phyloP scores from a whole-genome alignment of 1,139 yeast species.

The Pichia terricola region DNA sequence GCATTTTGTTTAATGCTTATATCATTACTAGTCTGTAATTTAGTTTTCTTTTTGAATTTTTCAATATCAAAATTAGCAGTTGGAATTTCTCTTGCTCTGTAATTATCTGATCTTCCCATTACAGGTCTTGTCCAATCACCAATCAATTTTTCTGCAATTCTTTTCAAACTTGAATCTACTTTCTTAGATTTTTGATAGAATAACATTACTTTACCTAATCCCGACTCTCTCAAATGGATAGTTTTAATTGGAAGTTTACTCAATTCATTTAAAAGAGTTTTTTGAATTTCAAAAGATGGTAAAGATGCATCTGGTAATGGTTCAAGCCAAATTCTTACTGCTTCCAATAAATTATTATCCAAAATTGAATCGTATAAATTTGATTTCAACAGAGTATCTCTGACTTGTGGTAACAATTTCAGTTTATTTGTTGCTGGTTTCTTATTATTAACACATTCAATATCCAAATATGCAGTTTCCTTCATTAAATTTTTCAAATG shows the following conservation, averaged over 20 bases:
- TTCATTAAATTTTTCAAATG: constrained; percentile 84
- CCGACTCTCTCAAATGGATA: constrained; percentile 88
- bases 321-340: constrained; percentile 94
- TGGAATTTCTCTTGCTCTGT: constrained; percentile 75
- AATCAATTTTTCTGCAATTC: constrained; percentile 80
- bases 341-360: constrained; percentile 88
- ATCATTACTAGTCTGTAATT: constrained; percentile 12
- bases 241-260: constrained; percentile 84
- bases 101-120: constrained; percentile 90
- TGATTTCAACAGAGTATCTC: constrained; percentile 66
- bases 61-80: constrained; percentile 62
- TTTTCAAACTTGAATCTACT: constrained; percentile 78
- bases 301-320: constrained; percentile 96
- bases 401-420: constrained; percentile 71
- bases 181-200: constrained; percentile 87
- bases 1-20: constrained; percentile 16
- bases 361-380: constrained; percentile 84
- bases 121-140: constrained; percentile 99
- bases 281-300: constrained; percentile 95
- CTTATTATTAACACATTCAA: constrained; percentile 69
- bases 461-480: constrained; percentile 84
- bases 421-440: constrained; percentile 82
- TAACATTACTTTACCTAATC: constrained; percentile 88
- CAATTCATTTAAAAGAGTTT: constrained; percentile 68
- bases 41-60: constrained; percentile 37